Conservation (phyloP, 108 stramenopile species). For the Chaetoceros tenuissimus region DNA sequence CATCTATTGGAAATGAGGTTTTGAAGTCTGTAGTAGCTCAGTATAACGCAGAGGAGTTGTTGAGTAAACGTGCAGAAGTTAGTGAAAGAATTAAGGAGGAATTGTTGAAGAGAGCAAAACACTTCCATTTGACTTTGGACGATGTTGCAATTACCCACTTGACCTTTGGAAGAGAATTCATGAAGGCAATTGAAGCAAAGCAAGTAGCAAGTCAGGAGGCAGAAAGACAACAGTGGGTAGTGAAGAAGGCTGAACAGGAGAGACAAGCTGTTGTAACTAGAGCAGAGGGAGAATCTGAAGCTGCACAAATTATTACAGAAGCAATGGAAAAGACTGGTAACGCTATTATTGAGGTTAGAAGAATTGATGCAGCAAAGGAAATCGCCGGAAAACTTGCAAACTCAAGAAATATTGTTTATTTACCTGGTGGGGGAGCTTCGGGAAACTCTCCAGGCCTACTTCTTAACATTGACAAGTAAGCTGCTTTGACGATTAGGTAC, state of each 20-base stretch:
- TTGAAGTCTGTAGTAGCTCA: constrained; percentile 98
- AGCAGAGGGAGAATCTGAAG: constrained; percentile 99
- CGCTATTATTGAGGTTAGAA: constrained; percentile 97
- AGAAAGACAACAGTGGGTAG: constrained; percentile 96
- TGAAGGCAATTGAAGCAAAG: constrained; percentile 98
- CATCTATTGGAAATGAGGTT: constrained; percentile 98
- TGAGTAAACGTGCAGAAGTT: constrained; percentile 96
- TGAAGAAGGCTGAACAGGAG: constrained; percentile 95
- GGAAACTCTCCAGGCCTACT: constrained; percentile 34
- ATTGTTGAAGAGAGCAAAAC: constrained; percentile 86
- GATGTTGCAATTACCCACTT: constrained; percentile 99
- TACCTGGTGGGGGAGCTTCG: constrained; percentile 64
- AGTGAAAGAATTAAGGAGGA: constrained; percentile 87
- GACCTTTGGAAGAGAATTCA: constrained; percentile 97
- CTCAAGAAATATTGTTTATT: constrained; percentile 92
- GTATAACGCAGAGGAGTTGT: constrained; percentile 99
- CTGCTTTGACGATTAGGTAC: background rate
- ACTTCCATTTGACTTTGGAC: constrained; percentile 95
- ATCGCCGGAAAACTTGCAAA: constrained; percentile 91
- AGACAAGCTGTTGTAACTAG: constrained; percentile 93
- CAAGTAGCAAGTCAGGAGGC: constrained; percentile 99
- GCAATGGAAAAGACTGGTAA: constrained; percentile 95
- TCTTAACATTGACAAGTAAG: constrained; percentile 46
- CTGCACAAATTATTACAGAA: constrained; percentile 92
- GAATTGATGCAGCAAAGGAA: constrained; percentile 99